Evolutionary conservation across 306 rosid genomes (phyloP).

Genomic region (Trifolium dubium): DNA sequence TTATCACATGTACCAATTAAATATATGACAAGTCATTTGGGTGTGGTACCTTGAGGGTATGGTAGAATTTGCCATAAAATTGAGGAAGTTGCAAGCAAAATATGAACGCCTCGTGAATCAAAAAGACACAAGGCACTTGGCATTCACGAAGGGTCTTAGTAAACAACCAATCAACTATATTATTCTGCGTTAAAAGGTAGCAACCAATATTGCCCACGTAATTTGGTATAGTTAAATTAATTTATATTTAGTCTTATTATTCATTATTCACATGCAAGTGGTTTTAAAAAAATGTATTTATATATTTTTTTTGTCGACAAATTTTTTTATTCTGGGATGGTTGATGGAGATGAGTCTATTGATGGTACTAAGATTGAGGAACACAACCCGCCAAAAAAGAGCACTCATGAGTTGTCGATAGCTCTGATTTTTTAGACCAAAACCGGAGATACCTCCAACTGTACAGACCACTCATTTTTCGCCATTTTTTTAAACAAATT

Average conservation of each 20-base stretch:
- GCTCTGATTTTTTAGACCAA: not conserved
- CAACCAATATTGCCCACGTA: constrained; percentile 12
- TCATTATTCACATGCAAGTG: constrained; percentile 13
- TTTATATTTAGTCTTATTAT: not conserved
- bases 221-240: not conserved
- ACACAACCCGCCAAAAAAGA: not conserved
- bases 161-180: not conserved
- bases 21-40: too few species aligned
- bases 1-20: too few species aligned
- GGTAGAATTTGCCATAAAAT: too few species aligned
- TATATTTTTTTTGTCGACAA: not conserved
- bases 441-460: constrained; percentile 11
- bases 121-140: constrained; percentile 11
- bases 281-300: not conserved
- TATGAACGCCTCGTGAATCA: not conserved
- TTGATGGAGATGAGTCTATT: not conserved
- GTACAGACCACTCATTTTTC: constrained; percentile 1
- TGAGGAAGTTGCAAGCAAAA: not conserved
- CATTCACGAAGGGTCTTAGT: not conserved
- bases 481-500: not conserved
- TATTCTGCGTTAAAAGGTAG: not conserved
- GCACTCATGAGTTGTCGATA: constrained; percentile 1
- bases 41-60: too few species aligned
- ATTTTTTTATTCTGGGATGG: not conserved
- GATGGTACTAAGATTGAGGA: not conserved